Conservation (phyloP, 202 grass and related monocot species). For the Schoenoplectus tabernaemontani region DNA sequence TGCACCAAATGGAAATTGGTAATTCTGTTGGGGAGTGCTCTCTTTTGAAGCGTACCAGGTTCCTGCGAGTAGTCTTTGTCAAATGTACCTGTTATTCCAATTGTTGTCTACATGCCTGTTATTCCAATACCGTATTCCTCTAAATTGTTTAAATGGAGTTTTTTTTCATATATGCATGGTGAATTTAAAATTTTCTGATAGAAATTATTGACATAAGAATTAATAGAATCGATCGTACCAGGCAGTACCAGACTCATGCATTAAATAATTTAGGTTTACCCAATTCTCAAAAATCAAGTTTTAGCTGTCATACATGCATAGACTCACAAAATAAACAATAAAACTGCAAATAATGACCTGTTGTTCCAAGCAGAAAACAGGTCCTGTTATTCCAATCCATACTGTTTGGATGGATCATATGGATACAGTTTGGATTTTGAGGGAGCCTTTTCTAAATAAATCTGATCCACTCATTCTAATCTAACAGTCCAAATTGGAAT, state of each 20-base stretch:
- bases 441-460: too few relatives aligned
- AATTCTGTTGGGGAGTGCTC: neutral
- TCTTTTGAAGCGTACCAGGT: neutral
- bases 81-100: neutral
- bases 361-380: too few relatives aligned
- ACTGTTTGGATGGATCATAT: too few relatives aligned
- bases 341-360: neutral
- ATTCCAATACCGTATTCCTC: conserved; percentile 5
- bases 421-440: too few relatives aligned
- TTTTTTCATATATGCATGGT: too few relatives aligned
- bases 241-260: neutral
- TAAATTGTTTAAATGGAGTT: too few relatives aligned
- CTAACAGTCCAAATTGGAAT: too few relatives aligned
- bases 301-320: neutral
- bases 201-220: too few relatives aligned
- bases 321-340: neutral
- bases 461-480: too few relatives aligned
- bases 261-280: neutral
- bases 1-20: neutral
- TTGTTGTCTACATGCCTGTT: neutral
- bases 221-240: too few relatives aligned
- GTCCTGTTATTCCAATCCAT: too few relatives aligned
- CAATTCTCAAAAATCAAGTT: neutral
- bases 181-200: too few relatives aligned
- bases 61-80: neutral